Conservation (phyloP, 1,139 yeast species). For the Candida anutae region DNA sequence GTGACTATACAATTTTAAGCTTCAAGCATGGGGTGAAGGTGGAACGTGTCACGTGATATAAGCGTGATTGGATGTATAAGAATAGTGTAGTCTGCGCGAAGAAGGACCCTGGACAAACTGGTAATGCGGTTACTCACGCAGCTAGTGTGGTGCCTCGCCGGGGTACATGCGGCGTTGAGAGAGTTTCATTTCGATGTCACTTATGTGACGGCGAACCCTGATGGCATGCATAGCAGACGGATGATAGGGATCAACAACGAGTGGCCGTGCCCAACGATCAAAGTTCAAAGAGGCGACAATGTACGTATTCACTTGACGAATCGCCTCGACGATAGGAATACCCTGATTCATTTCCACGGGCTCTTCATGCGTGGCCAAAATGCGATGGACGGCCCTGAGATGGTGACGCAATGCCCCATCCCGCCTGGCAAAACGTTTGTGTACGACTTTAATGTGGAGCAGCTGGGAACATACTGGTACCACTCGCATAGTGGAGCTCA, state of each 20-base stretch:
- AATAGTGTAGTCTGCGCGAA: too few relatives aligned
- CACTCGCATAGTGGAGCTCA: slow-evolving; percentile 77
- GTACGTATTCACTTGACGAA: slow-evolving; percentile 52
- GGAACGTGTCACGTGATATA: too few relatives aligned
- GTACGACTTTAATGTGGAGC: slow-evolving; percentile 58
- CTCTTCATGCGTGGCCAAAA: slow-evolving; percentile 52
- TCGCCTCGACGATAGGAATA: slow-evolving; percentile 44
- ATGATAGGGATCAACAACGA: slow-evolving; percentile 62
- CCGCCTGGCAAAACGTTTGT: slow-evolving; percentile 56
- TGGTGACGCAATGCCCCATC: slow-evolving; percentile 73
- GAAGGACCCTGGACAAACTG: too few relatives aligned
- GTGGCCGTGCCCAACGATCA: slow-evolving; percentile 70
- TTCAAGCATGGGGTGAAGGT: too few relatives aligned
- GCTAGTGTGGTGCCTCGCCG: slow-evolving; percentile 2
- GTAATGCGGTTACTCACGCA: slow-evolving; percentile 2
- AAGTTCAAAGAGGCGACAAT: slow-evolving; percentile 57
- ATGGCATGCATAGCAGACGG: slow-evolving; percentile 41
- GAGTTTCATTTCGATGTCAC: slow-evolving; percentile 45
- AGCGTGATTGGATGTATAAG: too few relatives aligned
- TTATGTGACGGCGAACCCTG: slow-evolving; percentile 59
- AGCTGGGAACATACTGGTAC: slow-evolving; percentile 74
- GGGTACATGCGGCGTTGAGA: slow-evolving; percentile 37
- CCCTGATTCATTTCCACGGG: slow-evolving; percentile 75
- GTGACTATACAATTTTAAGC: too few relatives aligned
- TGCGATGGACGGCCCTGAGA: slow-evolving; percentile 74